A percentile compares a stretch with the other conserved stretches of the same genome.
Conservation (phyloP, 768 basidiomycete species). For the Tremella fuciformis region DNA sequence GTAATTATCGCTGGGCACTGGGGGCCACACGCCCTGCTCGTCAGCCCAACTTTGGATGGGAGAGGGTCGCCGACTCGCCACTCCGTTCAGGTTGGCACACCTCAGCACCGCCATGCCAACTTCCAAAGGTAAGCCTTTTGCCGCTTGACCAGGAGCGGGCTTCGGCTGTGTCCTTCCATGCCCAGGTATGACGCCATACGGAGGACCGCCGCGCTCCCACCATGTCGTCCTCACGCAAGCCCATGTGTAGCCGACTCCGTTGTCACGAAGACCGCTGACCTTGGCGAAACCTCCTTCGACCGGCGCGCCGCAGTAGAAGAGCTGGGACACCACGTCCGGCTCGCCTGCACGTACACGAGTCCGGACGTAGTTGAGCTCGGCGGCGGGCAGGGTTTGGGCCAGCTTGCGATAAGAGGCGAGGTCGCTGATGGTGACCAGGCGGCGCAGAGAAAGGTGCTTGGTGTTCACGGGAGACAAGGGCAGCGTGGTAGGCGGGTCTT, state of each 20-base stretch:
- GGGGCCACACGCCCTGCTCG: constrained; percentile 47
- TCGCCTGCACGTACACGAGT: constrained; percentile 36
- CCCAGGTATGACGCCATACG: constrained; percentile 35
- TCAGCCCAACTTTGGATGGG: constrained; percentile 1
- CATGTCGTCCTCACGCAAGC: constrained; percentile 45
- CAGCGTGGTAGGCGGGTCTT: constrained; percentile 44
- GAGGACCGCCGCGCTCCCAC: constrained; percentile 49
- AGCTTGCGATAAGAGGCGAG: constrained; percentile 46
- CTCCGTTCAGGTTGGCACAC: constrained; percentile 47
- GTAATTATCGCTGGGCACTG: constrained; percentile 48
- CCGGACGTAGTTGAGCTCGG: constrained; percentile 44
- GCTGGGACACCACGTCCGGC: constrained; percentile 37
- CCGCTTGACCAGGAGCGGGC: constrained; percentile 6
- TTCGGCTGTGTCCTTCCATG: constrained; percentile 30
- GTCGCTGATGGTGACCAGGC: constrained; percentile 42
- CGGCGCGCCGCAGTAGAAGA: constrained; percentile 37
- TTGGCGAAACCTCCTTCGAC: constrained; percentile 18
- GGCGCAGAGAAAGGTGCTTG: constrained; percentile 39
- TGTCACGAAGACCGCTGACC: constrained; percentile 29
- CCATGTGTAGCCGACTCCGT: constrained; percentile 43
- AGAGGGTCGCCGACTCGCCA: constrained; percentile 34
- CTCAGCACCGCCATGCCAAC: constrained; percentile 45
- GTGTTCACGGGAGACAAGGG: constrained; percentile 31
- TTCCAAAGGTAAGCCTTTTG: constrained; percentile 47
- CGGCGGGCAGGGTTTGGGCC: constrained; percentile 43